These are phyloP conservation scores for Thermothielavioides terrestris DNA, from an alignment of 495 filamentous ascomycete genomes.

Conservation along the genomic window DNA sequence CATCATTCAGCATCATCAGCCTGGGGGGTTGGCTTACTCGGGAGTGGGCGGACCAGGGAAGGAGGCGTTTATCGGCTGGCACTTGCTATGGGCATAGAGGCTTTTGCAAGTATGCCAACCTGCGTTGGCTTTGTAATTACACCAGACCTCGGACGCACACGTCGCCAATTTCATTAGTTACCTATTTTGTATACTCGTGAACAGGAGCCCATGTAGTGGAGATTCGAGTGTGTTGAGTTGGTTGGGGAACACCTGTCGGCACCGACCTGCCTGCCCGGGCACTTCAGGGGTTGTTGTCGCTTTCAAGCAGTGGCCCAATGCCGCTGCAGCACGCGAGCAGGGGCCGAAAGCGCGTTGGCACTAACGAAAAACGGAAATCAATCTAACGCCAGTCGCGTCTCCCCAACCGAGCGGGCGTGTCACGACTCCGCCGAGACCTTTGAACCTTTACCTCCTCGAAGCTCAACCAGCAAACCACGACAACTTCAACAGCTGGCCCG, in stretches of 20 bases:
- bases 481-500: too few relatives aligned
- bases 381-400: constrained; percentile 24
- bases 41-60: constrained; percentile 2
- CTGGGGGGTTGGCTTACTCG: not conserved
- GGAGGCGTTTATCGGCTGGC: constrained; percentile 11
- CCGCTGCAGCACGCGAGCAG: not conserved
- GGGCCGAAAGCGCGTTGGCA: not conserved
- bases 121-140: constrained; percentile 17
- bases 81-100: not conserved
- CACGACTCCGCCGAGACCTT: constrained; percentile 10
- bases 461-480: not conserved
- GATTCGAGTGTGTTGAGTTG: too few relatives aligned
- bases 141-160: constrained; percentile 5
- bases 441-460: constrained; percentile 8
- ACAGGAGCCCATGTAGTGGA: too few relatives aligned
- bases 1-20: not conserved
- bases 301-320: too few relatives aligned
- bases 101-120: not conserved
- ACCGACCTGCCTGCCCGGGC: too few relatives aligned
- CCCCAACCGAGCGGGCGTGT: constrained; percentile 13
- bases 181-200: too few relatives aligned
- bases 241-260: too few relatives aligned
- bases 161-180: not conserved
- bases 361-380: constrained; percentile 18
- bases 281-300: not conserved